Conservation (phyloP, 306 rosid species). For the Casuarina cunninghamiana region DNA sequence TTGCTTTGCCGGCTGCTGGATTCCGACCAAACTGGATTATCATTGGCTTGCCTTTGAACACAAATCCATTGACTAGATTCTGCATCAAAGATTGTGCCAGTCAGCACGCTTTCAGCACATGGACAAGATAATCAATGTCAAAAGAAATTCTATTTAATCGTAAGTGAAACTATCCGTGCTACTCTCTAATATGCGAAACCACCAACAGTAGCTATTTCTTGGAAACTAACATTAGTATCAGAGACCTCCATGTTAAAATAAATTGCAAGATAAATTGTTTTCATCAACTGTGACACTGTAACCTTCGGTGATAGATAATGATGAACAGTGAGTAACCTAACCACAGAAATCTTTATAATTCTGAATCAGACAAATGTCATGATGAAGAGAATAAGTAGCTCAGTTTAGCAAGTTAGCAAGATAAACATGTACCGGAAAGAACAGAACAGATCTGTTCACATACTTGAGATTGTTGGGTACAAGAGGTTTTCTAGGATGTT, state of each 20-base stretch:
- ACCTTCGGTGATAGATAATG: not conserved
- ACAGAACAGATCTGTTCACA: too few relatives aligned
- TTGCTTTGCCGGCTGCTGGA: conserved; percentile 60
- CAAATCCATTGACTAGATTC: conserved; percentile 80
- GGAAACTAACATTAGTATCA: not conserved
- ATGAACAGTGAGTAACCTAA: not conserved
- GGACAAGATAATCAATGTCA: conserved; percentile 4
- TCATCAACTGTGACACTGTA: not conserved
- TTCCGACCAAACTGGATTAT: conserved; percentile 87
- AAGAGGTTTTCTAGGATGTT: too few relatives aligned
- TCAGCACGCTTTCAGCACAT: conserved; percentile 11
- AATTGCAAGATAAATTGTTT: not conserved
- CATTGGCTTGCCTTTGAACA: conserved; percentile 92
- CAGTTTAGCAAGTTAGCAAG: too few relatives aligned
- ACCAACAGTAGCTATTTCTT: not conserved
- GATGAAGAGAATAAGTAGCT: too few relatives aligned
- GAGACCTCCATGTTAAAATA: not conserved
- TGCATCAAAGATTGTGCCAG: conserved; percentile 36
- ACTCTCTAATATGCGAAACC: not conserved
- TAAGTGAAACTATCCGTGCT: conserved; percentile 13
- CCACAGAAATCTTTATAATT: not conserved
- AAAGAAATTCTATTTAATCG: not conserved
- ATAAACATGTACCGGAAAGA: too few relatives aligned
- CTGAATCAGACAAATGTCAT: too few relatives aligned
- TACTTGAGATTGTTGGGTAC: too few relatives aligned